A percentile compares a stretch with the other conserved stretches of the same genome.
Conservation (phyloP, 805 yeast species). For the Pichia deserticola region DNA sequence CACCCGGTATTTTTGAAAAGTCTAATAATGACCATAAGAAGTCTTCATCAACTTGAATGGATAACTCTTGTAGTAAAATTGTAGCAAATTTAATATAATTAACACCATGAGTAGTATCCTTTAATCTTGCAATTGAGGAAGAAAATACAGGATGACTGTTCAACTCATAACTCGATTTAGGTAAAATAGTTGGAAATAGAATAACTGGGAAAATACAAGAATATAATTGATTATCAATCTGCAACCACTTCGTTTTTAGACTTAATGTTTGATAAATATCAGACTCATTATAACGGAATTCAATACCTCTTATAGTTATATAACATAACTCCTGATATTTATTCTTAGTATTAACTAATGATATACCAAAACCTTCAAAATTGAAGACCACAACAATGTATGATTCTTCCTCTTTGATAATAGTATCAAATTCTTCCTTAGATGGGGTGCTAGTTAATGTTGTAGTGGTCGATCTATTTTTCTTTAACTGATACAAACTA, state of each 20-base stretch:
- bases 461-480: conserved; percentile 27
- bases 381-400: conserved; percentile 48
- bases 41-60: conserved; percentile 91
- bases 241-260: conserved; percentile 87
- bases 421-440: conserved; percentile 46
- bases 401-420: conserved; percentile 46
- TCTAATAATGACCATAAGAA: conserved; percentile 77
- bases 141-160: conserved; percentile 87
- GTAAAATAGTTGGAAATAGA: conserved; percentile 82
- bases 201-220: conserved; percentile 87
- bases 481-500: conserved; percentile 59
- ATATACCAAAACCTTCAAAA: conserved; percentile 82
- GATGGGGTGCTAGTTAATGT: conserved; percentile 2
- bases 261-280: conserved; percentile 76
- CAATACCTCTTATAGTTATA: conserved; percentile 74
- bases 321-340: conserved; percentile 70
- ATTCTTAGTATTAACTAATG: conserved; percentile 59
- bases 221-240: conserved; percentile 83
- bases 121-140: conserved; percentile 73
- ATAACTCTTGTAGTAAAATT: conserved; percentile 77
- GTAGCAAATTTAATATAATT: conserved; percentile 89
- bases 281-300: conserved; percentile 72
- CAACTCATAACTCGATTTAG: conserved; percentile 76
- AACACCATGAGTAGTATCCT: conserved; percentile 88
- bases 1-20: conserved; percentile 74